phyloP scores from a whole-genome alignment of 352 stramenopile genomes.

The Albugo laibachii region DNA sequence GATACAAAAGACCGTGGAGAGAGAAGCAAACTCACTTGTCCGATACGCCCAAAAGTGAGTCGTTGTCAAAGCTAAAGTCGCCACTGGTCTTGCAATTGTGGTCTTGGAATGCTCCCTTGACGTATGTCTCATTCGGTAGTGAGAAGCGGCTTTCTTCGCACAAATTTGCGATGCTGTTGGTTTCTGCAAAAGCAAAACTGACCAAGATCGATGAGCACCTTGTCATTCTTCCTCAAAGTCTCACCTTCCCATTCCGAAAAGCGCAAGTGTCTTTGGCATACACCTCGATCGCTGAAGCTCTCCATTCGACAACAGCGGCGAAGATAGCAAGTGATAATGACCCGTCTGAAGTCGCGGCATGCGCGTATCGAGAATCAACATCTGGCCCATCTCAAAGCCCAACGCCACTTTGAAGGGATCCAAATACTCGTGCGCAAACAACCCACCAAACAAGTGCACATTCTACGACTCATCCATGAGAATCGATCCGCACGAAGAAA shows the following conservation, averaged over 20 bases:
- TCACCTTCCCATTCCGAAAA: slow-evolving; percentile 51
- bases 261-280: slow-evolving; percentile 15
- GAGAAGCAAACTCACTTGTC: slow-evolving; percentile 28
- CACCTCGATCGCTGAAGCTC: slow-evolving; percentile 33
- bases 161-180: slow-evolving; percentile 8
- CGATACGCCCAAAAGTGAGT: slow-evolving; percentile 32
- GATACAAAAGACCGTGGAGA: too few relatives aligned
- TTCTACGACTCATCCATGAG: slow-evolving; percentile 13
- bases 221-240: background rate
- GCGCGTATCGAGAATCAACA: slow-evolving; percentile 41
- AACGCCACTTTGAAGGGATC: slow-evolving; percentile 26
- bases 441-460: slow-evolving; percentile 20
- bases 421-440: slow-evolving; percentile 61
- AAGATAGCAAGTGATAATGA: background rate
- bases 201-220: background rate
- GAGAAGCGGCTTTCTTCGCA: background rate
- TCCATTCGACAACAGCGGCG: slow-evolving; percentile 19
- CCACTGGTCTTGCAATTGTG: slow-evolving; percentile 54
- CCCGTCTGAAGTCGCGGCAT: slow-evolving; percentile 14
- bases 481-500: too few relatives aligned
- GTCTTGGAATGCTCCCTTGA: slow-evolving; percentile 5
- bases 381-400: slow-evolving; percentile 36
- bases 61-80: slow-evolving; percentile 33
- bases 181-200: slow-evolving; percentile 20
- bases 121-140: background rate